These are phyloP conservation scores for Penicillium sp. DNA, from an alignment of 2,329 filamentous ascomycete genomes.

Conservation along the genomic window DNA sequence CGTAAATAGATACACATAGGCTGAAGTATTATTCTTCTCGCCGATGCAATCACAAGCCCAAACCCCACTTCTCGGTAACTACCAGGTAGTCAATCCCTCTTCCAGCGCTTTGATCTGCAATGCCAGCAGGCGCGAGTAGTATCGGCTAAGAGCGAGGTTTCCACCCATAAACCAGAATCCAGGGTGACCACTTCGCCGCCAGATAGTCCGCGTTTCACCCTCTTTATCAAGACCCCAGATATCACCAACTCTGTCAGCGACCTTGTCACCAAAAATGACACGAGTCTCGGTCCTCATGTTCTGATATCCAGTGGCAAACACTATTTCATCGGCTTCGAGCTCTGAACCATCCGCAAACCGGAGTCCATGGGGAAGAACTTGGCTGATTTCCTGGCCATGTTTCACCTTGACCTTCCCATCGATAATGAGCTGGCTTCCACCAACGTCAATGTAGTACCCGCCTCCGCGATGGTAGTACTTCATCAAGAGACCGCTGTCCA, in stretches of 20 bases:
- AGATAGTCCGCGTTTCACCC: slow-evolving; percentile 58
- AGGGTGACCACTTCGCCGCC: slow-evolving; percentile 60
- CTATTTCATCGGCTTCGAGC: slow-evolving; percentile 62
- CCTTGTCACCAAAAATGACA: slow-evolving; percentile 59
- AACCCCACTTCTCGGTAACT: not conserved
- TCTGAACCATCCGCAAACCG: slow-evolving; percentile 57
- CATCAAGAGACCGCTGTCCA: slow-evolving; percentile 56
- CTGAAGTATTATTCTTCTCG: not conserved
- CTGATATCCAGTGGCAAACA: slow-evolving; percentile 59
- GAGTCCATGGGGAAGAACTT: slow-evolving; percentile 50
- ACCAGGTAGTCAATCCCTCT: slow-evolving; percentile 23
- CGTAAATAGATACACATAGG: not conserved
- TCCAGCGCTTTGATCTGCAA: slow-evolving; percentile 50
- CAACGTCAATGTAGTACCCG: slow-evolving; percentile 70
- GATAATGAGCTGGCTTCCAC: slow-evolving; percentile 59
- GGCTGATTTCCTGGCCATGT: slow-evolving; percentile 57
- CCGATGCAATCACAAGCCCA: too few species aligned
- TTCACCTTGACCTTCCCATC: slow-evolving; percentile 65
- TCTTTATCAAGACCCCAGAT: slow-evolving; percentile 61
- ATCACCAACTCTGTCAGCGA: slow-evolving; percentile 58
- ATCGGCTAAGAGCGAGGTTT: slow-evolving; percentile 61
- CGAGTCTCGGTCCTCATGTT: slow-evolving; percentile 66
- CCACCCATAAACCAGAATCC: slow-evolving; percentile 68
- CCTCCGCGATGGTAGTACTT: slow-evolving; percentile 66
- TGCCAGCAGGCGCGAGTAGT: slow-evolving; percentile 55